phyloP scores from a whole-genome alignment of 139 green algal genomes.

The Trebouxia sp. region DNA sequence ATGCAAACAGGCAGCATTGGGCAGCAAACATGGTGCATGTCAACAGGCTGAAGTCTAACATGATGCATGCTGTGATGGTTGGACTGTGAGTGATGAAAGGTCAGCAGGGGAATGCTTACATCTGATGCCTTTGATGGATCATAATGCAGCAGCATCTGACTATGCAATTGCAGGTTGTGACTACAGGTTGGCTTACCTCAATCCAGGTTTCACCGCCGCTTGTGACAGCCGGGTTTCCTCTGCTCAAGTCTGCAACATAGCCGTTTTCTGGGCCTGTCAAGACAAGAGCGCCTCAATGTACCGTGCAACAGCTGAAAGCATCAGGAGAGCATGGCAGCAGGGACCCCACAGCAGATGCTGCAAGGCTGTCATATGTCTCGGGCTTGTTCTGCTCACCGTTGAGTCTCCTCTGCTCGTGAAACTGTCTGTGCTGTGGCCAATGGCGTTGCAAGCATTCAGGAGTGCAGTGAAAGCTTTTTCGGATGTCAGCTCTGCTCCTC shows the following conservation, averaged over 20 bases:
- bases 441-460: constrained; percentile 86
- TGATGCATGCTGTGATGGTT: not conserved
- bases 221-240: constrained; percentile 55
- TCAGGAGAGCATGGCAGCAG: not conserved
- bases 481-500: constrained; percentile 68
- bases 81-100: not conserved
- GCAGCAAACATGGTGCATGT: not conserved
- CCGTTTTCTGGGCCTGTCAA: constrained; percentile 50
- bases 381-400: constrained; percentile 63
- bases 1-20: not conserved
- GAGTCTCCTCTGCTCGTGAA: constrained; percentile 71
- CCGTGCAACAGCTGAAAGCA: not conserved
- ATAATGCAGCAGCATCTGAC: not conserved
- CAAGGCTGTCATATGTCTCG: too few relatives aligned
- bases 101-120: not conserved
- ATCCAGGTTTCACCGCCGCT: constrained; percentile 73
- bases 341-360: too few relatives aligned
- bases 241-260: constrained; percentile 29
- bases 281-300: not conserved
- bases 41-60: not conserved
- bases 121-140: not conserved
- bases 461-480: constrained; percentile 90
- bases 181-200: constrained; percentile 58
- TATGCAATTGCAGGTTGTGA: not conserved
- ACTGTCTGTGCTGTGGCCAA: constrained; percentile 89